These are phyloP conservation scores for Fraxinus ornus DNA, from an alignment of 305 asterid genomes.

Conservation along the genomic window DNA sequence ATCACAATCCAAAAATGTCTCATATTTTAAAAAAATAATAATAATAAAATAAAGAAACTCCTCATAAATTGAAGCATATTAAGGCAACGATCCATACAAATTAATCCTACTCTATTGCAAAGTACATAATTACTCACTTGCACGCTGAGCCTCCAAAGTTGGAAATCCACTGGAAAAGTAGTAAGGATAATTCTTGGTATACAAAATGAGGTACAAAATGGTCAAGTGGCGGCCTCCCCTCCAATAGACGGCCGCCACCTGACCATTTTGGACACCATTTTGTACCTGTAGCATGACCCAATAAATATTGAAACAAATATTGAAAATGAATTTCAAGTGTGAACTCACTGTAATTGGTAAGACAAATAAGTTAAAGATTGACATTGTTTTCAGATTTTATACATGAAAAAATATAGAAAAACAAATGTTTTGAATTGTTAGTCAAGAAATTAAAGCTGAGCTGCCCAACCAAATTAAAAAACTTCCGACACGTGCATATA, in stretches of 20 bases:
- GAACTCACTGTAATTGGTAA: slow-evolving; percentile 1
- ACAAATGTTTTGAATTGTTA: not conserved
- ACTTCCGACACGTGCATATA: slow-evolving; percentile 18
- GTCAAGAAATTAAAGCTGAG: slow-evolving; percentile 36
- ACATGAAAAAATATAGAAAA: not conserved
- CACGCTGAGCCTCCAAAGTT: not conserved
- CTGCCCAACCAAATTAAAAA: slow-evolving; percentile 35
- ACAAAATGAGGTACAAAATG: too few species aligned
- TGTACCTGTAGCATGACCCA: too few species aligned
- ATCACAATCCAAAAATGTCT: too few species aligned
- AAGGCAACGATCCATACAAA: too few species aligned
- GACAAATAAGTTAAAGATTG: not conserved
- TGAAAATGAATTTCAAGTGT: not conserved
- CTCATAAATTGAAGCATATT: too few species aligned
- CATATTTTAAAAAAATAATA: too few species aligned
- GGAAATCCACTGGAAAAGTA: not conserved
- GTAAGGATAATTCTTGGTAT: too few species aligned
- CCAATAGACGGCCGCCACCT: too few species aligned
- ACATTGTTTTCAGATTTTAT: not conserved
- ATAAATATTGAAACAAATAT: slow-evolving; percentile 13
- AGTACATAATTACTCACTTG: not conserved
- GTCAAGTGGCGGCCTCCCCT: too few species aligned
- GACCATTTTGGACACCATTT: too few species aligned
- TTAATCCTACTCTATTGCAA: not conserved
- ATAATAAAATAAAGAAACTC: too few species aligned